Base-by-base conservation (phyloP, 2,329 filamentous ascomycete species). In the Metarhizium rileyi region DNA sequence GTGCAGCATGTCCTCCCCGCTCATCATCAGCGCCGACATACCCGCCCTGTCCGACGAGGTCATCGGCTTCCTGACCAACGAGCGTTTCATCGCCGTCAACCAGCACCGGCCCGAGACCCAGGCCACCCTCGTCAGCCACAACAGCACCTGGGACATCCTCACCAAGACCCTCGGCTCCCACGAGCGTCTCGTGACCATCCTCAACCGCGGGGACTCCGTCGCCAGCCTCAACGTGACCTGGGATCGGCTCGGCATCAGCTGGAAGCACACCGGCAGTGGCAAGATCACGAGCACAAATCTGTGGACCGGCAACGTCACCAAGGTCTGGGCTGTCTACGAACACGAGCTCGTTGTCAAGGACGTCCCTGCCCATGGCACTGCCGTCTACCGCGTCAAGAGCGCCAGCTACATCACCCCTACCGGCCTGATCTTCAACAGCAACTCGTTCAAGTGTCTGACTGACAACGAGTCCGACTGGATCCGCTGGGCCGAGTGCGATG, bases 341-440 rank as follows among this genome's bases (percentile, higher is more conserved):
- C 54, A 58, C 2, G 55, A 57, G 16, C 51, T 62, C 46, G 52
- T 51, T 5, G 55, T 59, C 2, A 54, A 65, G 8, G 56, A 53
- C n/a, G 52, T 73, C 4, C 58, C 60, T 1, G 57, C 59, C 0
- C 71, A 70, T 46, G 68, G 69, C 41, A 72, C 70, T 1, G 65
- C 59, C 7, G 68, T 75, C 12, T 70, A 68, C 52, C 65, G 72
- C 36, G 59, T 76, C 5, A 53, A 61, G n/a, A 58, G 61, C 3
- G 40, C 50, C 5, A 55, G 58, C 18, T 61, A 44, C 18, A 35
- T 58, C 16, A 64, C 63, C 8, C 71, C 73, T 0, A 76, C 72
- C 0, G 74, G 73, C 4, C 66, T 72, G 56, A 68, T 76, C 45
- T 74, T 76, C 59, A 75, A 76, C 55, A 74, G 72, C 0, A 68